Percentiles rank a stretch among this genome's conserved stretches.
Conservation (phyloP, 2,329 filamentous ascomycete genomes). For the Colletotrichum ledebouriae region DNA sequence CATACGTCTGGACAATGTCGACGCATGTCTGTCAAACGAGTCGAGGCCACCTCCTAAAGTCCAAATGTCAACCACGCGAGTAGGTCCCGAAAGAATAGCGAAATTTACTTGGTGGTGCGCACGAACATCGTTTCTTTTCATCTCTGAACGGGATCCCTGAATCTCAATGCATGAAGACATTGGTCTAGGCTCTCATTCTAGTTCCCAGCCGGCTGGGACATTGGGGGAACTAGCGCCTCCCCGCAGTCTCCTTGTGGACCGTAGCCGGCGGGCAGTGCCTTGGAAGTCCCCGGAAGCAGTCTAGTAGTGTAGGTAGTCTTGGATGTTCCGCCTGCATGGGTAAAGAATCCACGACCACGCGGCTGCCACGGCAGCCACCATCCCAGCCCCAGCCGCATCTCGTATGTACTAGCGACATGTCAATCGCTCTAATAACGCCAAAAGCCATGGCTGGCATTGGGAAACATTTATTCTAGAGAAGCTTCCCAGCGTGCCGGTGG, state of each 20-base stretch:
- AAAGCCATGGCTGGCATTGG: background rate
- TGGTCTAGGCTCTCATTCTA: background rate
- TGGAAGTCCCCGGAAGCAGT: constrained; percentile 8
- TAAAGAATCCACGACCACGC: constrained; percentile 1
- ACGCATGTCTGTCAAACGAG: constrained; percentile 16
- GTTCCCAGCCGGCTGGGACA: constrained; percentile 1
- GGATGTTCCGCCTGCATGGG: constrained; percentile 7
- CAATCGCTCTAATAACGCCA: background rate
- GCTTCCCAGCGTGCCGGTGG: no score
- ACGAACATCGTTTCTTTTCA: background rate
- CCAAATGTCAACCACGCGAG: background rate
- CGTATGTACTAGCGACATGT: background rate
- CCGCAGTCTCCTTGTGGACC: constrained; percentile 20
- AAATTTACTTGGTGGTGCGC: background rate
- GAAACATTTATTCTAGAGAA: no score
- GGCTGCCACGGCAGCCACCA: constrained; percentile 10
- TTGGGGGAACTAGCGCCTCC: constrained; percentile 5
- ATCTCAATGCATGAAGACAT: background rate
- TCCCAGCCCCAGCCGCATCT: constrained; percentile 8
- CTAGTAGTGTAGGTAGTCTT: constrained; percentile 11
- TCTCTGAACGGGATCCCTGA: background rate
- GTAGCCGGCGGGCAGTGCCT: background rate
- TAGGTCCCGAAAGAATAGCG: background rate
- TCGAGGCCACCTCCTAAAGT: constrained; percentile 8
- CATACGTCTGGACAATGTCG: background rate